These are phyloP conservation scores for Iberis pinnata DNA, from an alignment of 345 rosid genomes.

Conservation along the genomic window DNA sequence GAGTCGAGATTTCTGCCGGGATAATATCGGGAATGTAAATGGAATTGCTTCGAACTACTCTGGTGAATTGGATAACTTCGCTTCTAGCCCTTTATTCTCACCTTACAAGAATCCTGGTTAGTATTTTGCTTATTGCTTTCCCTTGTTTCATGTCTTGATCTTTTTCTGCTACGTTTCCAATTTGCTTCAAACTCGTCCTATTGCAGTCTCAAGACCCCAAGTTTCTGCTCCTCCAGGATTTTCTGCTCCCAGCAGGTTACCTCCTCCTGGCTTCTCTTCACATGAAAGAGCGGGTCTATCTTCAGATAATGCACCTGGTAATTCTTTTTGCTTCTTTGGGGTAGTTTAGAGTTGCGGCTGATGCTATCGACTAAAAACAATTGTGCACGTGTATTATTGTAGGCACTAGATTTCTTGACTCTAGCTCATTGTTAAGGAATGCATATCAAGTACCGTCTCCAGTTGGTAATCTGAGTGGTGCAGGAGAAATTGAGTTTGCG, in stretches of 20 bases:
- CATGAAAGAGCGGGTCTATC: slow-evolving; percentile 57
- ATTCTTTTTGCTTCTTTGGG: slow-evolving; percentile 13
- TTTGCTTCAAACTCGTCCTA: not conserved
- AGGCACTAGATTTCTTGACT: slow-evolving; percentile 53
- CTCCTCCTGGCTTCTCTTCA: slow-evolving; percentile 92
- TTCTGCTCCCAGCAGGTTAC: slow-evolving; percentile 76
- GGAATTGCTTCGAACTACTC: slow-evolving; percentile 47
- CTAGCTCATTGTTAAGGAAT: slow-evolving; percentile 51
- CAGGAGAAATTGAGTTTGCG: slow-evolving; percentile 67
- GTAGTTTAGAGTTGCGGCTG: not conserved
- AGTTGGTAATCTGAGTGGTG: slow-evolving; percentile 37
- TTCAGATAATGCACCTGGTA: slow-evolving; percentile 51
- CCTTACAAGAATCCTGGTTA: slow-evolving; percentile 59
- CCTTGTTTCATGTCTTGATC: slow-evolving; percentile 6
- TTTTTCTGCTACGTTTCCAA: not conserved
- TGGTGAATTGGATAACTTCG: slow-evolving; percentile 42
- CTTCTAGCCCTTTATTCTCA: slow-evolving; percentile 37
- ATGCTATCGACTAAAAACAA: slow-evolving; percentile 13
- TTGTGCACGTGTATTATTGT: not conserved
- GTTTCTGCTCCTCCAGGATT: slow-evolving; percentile 92
- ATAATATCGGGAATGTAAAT: slow-evolving; percentile 36
- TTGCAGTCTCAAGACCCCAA: slow-evolving; percentile 61
- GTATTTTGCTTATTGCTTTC: slow-evolving; percentile 21
- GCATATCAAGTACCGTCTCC: slow-evolving; percentile 37
- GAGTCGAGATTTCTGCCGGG: slow-evolving; percentile 37